These are phyloP conservation scores for Casaregolazyma lundiana DNA, from an alignment of 1,139 yeast genomes.

Conservation along the genomic window DNA sequence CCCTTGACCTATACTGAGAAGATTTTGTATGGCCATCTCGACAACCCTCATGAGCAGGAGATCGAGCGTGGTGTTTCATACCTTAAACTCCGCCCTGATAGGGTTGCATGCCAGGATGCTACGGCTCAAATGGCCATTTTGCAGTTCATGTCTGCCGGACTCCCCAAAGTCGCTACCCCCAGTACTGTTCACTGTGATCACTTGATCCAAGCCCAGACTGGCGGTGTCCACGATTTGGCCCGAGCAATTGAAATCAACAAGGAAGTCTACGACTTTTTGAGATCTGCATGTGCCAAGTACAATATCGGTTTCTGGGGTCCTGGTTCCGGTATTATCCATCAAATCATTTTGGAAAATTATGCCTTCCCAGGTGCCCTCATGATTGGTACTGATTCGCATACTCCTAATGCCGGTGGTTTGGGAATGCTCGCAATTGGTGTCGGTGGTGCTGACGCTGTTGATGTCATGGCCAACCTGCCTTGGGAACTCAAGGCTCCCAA, in stretches of 20 bases:
- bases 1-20: conserved; percentile 98
- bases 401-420: conserved; percentile 97
- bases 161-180: conserved; percentile 93
- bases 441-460: conserved; percentile 99
- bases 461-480: conserved; percentile 94
- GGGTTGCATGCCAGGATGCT: conserved; percentile 99
- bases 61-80: conserved; percentile 95
- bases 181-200: conserved; percentile 99
- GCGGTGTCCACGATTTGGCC: conserved; percentile 87
- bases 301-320: conserved; percentile 99
- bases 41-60: conserved; percentile 91
- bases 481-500: conserved; percentile 99
- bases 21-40: conserved; percentile 92
- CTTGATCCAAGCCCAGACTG: conserved; percentile 95
- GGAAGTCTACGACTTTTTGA: conserved; percentile 95
- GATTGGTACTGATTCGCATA: conserved; percentile 96
- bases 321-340: conserved; percentile 98
- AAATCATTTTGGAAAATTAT: conserved; percentile 91
- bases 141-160: conserved; percentile 96
- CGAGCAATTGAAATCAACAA: conserved; percentile 91
- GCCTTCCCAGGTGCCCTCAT: conserved; percentile 93
- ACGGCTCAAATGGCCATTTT: conserved; percentile 99
- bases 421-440: conserved; percentile 98
- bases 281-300: conserved; percentile 93
- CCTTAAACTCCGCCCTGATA: conserved; percentile 96